Percentiles rank a stretch among this genome's conserved stretches.
phyloP scores from a whole-genome alignment of 73 alveolate genomes.

The Urostyla sp. region DNA sequence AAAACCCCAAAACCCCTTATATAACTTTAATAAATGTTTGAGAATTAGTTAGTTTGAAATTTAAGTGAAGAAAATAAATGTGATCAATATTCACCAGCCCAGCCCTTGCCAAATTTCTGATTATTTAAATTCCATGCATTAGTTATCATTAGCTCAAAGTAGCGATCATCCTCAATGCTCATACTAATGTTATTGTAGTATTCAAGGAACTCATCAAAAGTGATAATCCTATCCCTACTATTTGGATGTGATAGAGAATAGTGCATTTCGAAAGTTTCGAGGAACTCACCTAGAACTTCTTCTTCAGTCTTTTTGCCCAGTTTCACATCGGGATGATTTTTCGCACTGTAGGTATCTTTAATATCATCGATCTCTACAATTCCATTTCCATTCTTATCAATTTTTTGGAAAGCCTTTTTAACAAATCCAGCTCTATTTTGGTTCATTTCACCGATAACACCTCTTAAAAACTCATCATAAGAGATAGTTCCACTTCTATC shows the following conservation, averaged over 20 bases:
- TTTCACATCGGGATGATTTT: constrained; percentile 77
- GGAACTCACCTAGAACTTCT: constrained; percentile 80
- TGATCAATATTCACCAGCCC: constrained; percentile 60
- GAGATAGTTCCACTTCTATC: constrained; percentile 50
- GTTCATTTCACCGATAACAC: constrained; percentile 83
- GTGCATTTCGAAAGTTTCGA: constrained; percentile 84
- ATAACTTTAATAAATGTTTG: no score
- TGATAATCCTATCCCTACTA: constrained; percentile 53
- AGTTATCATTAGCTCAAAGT: constrained; percentile 68
- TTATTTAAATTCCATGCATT: constrained; percentile 74
- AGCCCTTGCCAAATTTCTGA: constrained; percentile 49
- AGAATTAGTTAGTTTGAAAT: not conserved
- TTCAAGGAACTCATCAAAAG: constrained; percentile 71
- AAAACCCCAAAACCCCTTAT: not conserved
- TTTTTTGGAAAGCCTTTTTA: constrained; percentile 67
- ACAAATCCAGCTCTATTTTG: constrained; percentile 66
- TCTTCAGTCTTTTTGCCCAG: constrained; percentile 82
- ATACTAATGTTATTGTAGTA: constrained; percentile 72
- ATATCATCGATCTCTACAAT: constrained; percentile 78
- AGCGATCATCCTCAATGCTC: constrained; percentile 68
- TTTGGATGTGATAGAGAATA: constrained; percentile 61
- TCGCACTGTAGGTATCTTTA: constrained; percentile 77
- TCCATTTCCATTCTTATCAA: constrained; percentile 78
- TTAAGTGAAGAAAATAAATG: not conserved
- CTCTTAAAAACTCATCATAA: constrained; percentile 77